These are phyloP conservation scores for Fusarium nygamai DNA, from an alignment of 2,329 filamentous ascomycete genomes.

Conservation along the genomic window DNA sequence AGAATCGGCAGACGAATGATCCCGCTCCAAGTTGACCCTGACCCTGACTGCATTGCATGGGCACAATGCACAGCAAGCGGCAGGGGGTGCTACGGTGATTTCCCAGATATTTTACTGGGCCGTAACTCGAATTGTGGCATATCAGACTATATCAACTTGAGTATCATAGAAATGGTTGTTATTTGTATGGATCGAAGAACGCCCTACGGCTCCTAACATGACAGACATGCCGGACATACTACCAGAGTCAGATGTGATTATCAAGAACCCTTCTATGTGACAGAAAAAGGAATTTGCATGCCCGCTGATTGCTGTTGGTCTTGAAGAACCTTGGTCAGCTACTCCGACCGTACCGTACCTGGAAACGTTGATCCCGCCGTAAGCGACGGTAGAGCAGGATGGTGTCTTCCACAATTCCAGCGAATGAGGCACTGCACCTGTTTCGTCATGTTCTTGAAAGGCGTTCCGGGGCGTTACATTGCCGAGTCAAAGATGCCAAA, in stretches of 20 bases:
- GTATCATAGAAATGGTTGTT: background rate
- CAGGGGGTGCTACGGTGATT: slow-evolving; percentile 1
- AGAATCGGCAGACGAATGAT: slow-evolving; percentile 28
- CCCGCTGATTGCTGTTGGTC: slow-evolving; percentile 8
- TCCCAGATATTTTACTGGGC: background rate
- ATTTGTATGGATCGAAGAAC: background rate
- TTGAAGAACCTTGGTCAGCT: slow-evolving; percentile 2
- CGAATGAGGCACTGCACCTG: slow-evolving; percentile 17
- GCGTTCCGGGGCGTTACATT: slow-evolving; percentile 25
- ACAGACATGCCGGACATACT: background rate
- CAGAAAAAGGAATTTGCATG: slow-evolving; percentile 15
- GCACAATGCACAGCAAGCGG: slow-evolving; percentile 4
- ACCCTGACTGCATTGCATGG: slow-evolving; percentile 20
- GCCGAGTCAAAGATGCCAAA: background rate
- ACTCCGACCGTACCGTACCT: slow-evolving; percentile 4
- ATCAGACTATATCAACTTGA: background rate
- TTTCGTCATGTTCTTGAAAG: slow-evolving; percentile 36
- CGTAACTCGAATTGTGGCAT: background rate
- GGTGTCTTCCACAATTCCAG: slow-evolving; percentile 6
- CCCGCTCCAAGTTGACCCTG: slow-evolving; percentile 24
- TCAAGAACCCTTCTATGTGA: slow-evolving; percentile 3
- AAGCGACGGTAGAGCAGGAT: slow-evolving; percentile 37
- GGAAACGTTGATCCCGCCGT: slow-evolving; percentile 40
- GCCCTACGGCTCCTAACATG: background rate
- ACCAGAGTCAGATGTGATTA: slow-evolving; percentile 1